Base-by-base conservation (phyloP, 2,329 filamentous ascomycete genomes). In the Coniochaeta ligniaria region DNA sequence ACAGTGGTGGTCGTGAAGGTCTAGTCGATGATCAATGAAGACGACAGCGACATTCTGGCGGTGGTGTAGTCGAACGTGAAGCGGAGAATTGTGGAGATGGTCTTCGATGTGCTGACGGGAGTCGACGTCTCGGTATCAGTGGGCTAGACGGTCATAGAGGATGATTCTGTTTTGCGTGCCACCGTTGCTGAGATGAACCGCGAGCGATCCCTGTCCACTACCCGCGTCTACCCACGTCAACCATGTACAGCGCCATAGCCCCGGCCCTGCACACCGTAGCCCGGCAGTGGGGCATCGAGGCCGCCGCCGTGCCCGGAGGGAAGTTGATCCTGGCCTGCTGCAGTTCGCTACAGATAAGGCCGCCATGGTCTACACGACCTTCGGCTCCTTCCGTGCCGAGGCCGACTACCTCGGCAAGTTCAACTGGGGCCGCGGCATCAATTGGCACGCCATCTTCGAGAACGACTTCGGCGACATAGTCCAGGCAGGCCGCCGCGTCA, bases 311-410 rank as follows among this genome's bases (percentile, higher is more conserved):
- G 22, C 95, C 95, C 0, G 95, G 94, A 58, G 85, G 85, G 94
- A 98, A 76, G 93, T 98, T 60, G 95, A 99, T 72, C 88, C 93
- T 0, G 95, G 94, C 6, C 80, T 96, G 59, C 80, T 99, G 63
- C 95, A 98, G 72, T 96, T 92, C 80, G 77, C 77, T 75, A 76
- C 76, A 71, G 74, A 81, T 59, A 70, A 73, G 58, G 71, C 76
- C 17, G 78, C 80, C 22, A 70, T 78, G 24, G 71, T 76, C 57
- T 74, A 78, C 72, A 79, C 71, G 63, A 79, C 70, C 64, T 83
- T 77, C 78, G 82, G 78, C 47, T 83, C 76, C 65, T 74, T 77
- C 56, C 81, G 84, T 54, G 72, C 78, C 47, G 83, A 87, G 69
- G 73, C 75, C 6, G 72, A 74, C 60, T 72, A 77, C 54, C 68